Evolutionary conservation across 78 protist species (phyloP).

Genomic region (Monocercomonoides exilis): DNA sequence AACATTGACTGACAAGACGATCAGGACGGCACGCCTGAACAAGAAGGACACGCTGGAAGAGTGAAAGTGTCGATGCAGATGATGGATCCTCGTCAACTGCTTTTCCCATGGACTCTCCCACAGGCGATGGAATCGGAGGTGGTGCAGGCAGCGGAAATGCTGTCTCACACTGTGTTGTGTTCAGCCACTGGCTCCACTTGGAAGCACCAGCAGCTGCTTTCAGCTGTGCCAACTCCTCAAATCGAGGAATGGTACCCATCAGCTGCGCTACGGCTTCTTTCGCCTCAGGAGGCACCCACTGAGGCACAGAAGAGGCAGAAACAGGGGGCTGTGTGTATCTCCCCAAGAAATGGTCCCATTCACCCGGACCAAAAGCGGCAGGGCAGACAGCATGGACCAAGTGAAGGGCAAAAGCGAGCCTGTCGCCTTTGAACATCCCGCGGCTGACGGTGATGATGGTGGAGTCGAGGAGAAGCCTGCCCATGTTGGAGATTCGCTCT

Average conservation of each 20-base stretch:
- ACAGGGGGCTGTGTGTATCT: background rate
- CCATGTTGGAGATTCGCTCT: background rate
- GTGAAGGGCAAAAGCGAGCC: slow-evolving; percentile 52
- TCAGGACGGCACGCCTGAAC: slow-evolving; percentile 63
- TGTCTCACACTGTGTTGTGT: slow-evolving; percentile 2
- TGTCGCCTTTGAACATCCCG: slow-evolving; percentile 63
- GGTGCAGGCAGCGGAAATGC: slow-evolving; percentile 17
- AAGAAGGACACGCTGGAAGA: slow-evolving; percentile 48
- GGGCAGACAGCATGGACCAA: slow-evolving; percentile 33
- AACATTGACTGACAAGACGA: slow-evolving; percentile 41
- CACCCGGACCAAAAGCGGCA: background rate
- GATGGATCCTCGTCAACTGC: background rate
- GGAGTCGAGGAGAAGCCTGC: background rate
- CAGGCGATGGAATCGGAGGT: slow-evolving; percentile 8
- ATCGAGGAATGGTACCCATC: background rate
- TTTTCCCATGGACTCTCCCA: background rate
- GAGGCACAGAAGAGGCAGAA: background rate
- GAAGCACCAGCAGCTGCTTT: background rate
- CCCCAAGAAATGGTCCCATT: slow-evolving; percentile 30
- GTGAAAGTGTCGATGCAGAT: background rate
- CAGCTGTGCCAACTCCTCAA: background rate
- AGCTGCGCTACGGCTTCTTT: background rate
- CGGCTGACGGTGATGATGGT: slow-evolving; percentile 34
- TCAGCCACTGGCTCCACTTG: slow-evolving; percentile 33
- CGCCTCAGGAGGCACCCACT: slow-evolving; percentile 16